A percentile compares a stretch with the other conserved stretches of the same genome.
phyloP scores from a whole-genome alignment of 495 filamentous ascomycete species.

The Penicillium fimorum region DNA sequence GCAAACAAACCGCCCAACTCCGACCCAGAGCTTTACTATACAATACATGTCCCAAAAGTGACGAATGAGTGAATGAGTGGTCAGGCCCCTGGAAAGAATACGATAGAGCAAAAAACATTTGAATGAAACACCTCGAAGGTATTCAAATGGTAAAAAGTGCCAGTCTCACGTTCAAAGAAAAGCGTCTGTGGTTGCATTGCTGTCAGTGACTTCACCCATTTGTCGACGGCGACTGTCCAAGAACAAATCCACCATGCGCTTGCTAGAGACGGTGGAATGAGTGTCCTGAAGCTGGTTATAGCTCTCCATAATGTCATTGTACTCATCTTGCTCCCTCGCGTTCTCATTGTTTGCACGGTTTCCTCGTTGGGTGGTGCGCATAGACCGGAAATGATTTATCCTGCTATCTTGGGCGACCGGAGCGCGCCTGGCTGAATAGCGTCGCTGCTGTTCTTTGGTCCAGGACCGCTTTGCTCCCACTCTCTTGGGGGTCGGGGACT shows the following conservation, averaged over 20 bases:
- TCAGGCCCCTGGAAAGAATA: background rate
- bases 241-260: conserved; percentile 61
- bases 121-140: background rate
- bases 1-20: background rate
- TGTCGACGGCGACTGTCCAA: conserved; percentile 53
- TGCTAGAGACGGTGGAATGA: conserved; percentile 45
- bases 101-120: background rate
- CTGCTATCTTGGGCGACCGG: conserved; percentile 27
- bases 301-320: conserved; percentile 19
- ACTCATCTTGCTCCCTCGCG: conserved; percentile 24
- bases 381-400: conserved; percentile 32
- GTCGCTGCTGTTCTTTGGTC: conserved; percentile 36
- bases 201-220: conserved; percentile 30
- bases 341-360: conserved; percentile 37
- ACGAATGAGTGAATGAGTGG: background rate
- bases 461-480: conserved; percentile 21
- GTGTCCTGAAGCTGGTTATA: conserved; percentile 25
- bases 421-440: conserved; percentile 35
- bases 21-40: background rate
- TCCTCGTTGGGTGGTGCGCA: conserved; percentile 23
- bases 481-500: conserved; percentile 36
- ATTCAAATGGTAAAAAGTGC: background rate
- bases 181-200: conserved; percentile 20
- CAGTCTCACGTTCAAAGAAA: conserved; percentile 28
- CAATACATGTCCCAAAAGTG: background rate